Conservation (phyloP, 306 rosid genomes). For the barrel medic (Medicago truncatula) region DNA sequence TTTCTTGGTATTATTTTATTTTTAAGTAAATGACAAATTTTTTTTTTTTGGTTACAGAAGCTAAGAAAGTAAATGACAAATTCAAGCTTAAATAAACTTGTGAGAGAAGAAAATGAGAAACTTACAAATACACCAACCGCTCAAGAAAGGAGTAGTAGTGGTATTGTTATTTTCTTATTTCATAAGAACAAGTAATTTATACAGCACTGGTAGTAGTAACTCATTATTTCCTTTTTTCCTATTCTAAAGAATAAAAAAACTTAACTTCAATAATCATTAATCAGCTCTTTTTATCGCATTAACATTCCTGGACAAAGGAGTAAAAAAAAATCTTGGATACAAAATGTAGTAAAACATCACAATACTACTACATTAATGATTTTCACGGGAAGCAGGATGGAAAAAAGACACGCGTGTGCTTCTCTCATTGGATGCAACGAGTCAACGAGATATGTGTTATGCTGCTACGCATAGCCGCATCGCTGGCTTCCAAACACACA, state of each 20-base stretch:
- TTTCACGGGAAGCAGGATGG: neutral
- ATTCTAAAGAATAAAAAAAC: too few relatives aligned
- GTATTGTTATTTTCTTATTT: neutral
- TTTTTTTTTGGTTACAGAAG: too few relatives aligned
- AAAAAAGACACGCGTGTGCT: neutral
- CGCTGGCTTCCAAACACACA: neutral
- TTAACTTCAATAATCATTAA: too few relatives aligned
- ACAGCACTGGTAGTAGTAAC: too few relatives aligned
- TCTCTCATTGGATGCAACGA: neutral
- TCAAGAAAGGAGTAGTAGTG: neutral
- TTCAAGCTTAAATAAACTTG: neutral
- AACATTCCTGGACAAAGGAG: too few relatives aligned
- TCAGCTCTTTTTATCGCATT: too few relatives aligned
- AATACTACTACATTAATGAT: neutral
- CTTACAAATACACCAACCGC: neutral
- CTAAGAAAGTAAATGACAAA: conserved; percentile 19
- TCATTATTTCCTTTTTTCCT: too few relatives aligned
- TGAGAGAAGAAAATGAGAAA: neutral
- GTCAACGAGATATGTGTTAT: neutral
- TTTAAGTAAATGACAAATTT: conserved; percentile 10
- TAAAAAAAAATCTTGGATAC: too few relatives aligned
- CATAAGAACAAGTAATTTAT: too few relatives aligned
- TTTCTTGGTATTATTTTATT: neutral
- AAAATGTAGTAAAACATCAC: too few relatives aligned
- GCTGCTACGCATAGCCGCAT: conserved; percentile 9